phyloP scores from a whole-genome alignment of 371 early-diverging fungal genomes.

The Mucor velutinosus region DNA sequence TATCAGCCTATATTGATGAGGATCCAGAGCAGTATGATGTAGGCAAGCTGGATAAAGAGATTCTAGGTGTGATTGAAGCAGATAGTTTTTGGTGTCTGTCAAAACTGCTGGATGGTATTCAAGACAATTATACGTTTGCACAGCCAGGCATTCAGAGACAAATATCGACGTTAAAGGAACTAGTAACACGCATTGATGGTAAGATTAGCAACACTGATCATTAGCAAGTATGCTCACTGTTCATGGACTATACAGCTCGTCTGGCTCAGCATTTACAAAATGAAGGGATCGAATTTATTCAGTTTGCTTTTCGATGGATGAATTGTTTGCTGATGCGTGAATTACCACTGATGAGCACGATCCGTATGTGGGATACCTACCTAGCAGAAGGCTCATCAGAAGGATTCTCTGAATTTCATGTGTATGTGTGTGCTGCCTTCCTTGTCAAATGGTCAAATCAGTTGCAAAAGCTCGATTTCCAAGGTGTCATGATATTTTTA shows the following conservation, averaged over 20 bases:
- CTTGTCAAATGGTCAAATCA: slow-evolving; percentile 91
- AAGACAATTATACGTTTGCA: slow-evolving; percentile 96
- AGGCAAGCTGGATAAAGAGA: slow-evolving; percentile 55
- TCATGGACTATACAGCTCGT: slow-evolving; percentile 52
- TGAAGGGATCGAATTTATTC: slow-evolving; percentile 94
- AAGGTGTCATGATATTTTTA: slow-evolving; percentile 92
- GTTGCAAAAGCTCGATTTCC: slow-evolving; percentile 88
- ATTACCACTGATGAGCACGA: slow-evolving; percentile 78
- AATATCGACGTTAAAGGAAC: slow-evolving; percentile 82
- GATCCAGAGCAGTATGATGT: slow-evolving; percentile 74
- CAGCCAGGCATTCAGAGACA: slow-evolving; percentile 97
- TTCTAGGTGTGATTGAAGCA: slow-evolving; percentile 83
- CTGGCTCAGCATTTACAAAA: slow-evolving; percentile 80
- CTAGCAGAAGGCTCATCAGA: slow-evolving; percentile 84
- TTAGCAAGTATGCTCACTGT: neutral
- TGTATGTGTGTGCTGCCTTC: slow-evolving; percentile 98
- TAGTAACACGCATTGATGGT: slow-evolving; percentile 91
- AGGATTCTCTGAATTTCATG: slow-evolving; percentile 93
- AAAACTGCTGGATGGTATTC: slow-evolving; percentile 94
- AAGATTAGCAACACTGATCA: slow-evolving; percentile 3
- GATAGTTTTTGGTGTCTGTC: slow-evolving; percentile 96
- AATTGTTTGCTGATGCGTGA: slow-evolving; percentile 98
- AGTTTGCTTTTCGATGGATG: slow-evolving; percentile 99
- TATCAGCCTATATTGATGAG: slow-evolving; percentile 73
- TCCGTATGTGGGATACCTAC: slow-evolving; percentile 99